phyloP scores from a whole-genome alignment of 257 asterid species.

The Henckelia pumila region DNA sequence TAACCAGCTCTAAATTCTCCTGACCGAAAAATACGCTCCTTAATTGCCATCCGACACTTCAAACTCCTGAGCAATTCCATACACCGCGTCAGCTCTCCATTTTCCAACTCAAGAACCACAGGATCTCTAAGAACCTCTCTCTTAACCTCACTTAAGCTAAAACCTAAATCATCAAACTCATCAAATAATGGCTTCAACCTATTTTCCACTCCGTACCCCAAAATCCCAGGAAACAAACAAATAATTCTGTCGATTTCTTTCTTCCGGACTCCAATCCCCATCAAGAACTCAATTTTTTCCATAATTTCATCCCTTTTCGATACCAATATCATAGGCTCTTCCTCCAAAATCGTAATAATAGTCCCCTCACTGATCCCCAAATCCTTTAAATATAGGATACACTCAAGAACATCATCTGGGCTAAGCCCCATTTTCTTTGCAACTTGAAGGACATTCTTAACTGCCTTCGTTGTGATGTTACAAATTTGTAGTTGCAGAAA shows the following conservation, averaged over 20 bases:
- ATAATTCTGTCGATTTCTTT: conserved; percentile 47
- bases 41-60: conserved; percentile 58
- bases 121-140: conserved; percentile 61
- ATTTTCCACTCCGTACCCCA: conserved; percentile 47
- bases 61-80: conserved; percentile 59
- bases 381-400: conserved; percentile 44
- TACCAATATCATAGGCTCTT: conserved; percentile 48
- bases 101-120: conserved; percentile 62
- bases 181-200: conserved; percentile 52
- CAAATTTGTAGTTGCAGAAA: conserved; percentile 31
- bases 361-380: conserved; percentile 49
- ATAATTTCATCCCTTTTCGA: conserved; percentile 37
- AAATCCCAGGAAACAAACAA: conserved; percentile 45
- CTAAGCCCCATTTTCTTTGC: conserved; percentile 42
- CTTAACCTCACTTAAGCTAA: conserved; percentile 45
- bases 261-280: conserved; percentile 44
- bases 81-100: conserved; percentile 77
- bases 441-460: conserved; percentile 45
- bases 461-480: conserved; percentile 32
- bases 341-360: conserved; percentile 54
- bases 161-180: conserved; percentile 68
- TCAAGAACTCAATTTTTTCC: conserved; percentile 43
- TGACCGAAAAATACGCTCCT: conserved; percentile 43
- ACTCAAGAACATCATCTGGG: conserved; percentile 41
- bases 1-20: conserved; percentile 69